A percentile compares a stretch with the other conserved stretches of the same genome.
These are phyloP conservation scores for Coffea eugenioides DNA, from an alignment of 257 asterid species.

Conservation along the genomic window DNA sequence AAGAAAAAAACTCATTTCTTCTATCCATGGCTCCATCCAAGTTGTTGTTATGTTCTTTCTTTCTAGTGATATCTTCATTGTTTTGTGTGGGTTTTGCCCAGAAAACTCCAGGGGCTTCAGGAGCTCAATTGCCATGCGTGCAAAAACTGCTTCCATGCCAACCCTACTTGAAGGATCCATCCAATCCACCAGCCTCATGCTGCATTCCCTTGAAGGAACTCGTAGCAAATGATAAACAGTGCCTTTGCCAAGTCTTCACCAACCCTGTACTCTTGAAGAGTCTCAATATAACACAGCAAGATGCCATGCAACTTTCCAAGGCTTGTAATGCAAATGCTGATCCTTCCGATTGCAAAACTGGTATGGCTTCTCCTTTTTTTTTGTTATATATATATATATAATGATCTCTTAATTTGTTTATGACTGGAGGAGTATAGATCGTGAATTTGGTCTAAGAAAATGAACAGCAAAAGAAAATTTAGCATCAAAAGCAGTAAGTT, in stretches of 20 bases:
- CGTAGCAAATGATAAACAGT: conserved; percentile 20
- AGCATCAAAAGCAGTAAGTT: too few relatives aligned
- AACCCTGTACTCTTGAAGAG: conserved; percentile 25
- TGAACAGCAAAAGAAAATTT: too few relatives aligned
- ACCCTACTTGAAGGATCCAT: conserved; percentile 28
- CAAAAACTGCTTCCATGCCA: conserved; percentile 43
- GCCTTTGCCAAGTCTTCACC: conserved; percentile 43
- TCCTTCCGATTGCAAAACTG: conserved; percentile 30
- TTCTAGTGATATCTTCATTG: conserved; percentile 18
- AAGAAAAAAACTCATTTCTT: neutral
- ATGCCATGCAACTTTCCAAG: conserved; percentile 37
- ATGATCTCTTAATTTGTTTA: too few relatives aligned
- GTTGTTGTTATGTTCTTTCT: neutral
- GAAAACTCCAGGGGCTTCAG: conserved; percentile 2
- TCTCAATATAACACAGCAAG: conserved; percentile 34
- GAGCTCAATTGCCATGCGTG: conserved; percentile 35
- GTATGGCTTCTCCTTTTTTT: neutral
- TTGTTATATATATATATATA: neutral
- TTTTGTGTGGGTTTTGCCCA: conserved; percentile 22
- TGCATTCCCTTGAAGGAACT: conserved; percentile 34
- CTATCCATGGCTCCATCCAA: conserved; percentile 1
- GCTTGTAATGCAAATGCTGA: conserved; percentile 43
- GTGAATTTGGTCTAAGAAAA: too few relatives aligned
- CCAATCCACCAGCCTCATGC: conserved; percentile 32
- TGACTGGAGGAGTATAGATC: too few relatives aligned